A percentile compares a stretch with the other conserved stretches of the same genome.
Conservation (phyloP, 1,284 basidiomycete genomes). For the Filobasidium uniguttulatum region DNA sequence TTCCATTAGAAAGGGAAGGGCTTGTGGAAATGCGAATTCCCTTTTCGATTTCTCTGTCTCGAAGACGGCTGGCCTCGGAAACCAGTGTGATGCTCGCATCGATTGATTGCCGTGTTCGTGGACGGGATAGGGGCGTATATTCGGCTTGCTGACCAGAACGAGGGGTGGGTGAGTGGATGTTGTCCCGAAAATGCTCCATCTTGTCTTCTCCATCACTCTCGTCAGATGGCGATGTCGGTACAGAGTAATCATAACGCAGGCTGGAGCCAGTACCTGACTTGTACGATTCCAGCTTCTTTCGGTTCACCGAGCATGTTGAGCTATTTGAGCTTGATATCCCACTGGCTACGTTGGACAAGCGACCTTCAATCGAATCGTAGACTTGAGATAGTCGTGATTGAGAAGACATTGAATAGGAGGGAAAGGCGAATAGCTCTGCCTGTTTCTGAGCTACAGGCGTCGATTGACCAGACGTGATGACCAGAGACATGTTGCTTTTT, state of each 20-base stretch:
- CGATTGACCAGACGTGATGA: too few species aligned
- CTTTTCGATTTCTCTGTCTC: conserved; percentile 1
- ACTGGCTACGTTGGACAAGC: neutral
- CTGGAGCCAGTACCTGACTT: neutral
- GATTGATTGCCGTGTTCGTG: neutral
- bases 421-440: neutral
- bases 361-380: neutral
- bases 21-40: neutral
- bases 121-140: neutral
- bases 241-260: neutral
- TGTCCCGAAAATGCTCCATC: neutral
- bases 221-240: neutral
- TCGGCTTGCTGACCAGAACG: too few species aligned
- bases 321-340: neutral
- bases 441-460: too few species aligned
- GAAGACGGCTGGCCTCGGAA: neutral
- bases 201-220: neutral
- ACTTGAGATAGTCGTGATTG: neutral
- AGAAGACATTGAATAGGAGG: neutral
- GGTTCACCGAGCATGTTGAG: too few species aligned
- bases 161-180: neutral
- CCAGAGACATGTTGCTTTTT: too few species aligned
- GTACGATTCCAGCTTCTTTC: too few species aligned
- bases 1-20: neutral
- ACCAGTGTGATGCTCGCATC: neutral